These are phyloP conservation scores for Myriosclerotinia scirpicola DNA, from an alignment of 2,329 filamentous ascomycete species.

Conservation along the genomic window DNA sequence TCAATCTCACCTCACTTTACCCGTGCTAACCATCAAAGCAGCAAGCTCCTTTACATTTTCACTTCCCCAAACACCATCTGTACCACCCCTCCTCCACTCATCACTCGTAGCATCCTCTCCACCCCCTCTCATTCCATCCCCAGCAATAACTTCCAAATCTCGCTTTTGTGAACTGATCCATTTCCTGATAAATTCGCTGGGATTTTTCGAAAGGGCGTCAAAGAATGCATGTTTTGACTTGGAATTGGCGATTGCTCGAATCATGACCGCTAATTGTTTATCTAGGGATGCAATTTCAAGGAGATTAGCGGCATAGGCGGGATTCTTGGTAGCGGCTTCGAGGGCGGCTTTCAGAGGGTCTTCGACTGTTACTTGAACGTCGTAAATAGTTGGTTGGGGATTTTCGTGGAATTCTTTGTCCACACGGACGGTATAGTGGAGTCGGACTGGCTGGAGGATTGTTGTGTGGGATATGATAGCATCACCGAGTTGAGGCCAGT, in stretches of 20 bases:
- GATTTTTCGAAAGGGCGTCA: constrained; percentile 74
- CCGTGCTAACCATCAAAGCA: constrained; percentile 51
- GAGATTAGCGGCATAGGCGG: constrained; percentile 69
- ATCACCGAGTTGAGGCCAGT: constrained; percentile 82
- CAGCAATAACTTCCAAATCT: constrained; percentile 41
- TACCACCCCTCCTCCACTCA: constrained; percentile 68
- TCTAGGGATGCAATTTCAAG: constrained; percentile 76
- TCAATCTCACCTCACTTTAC: constrained; percentile 8
- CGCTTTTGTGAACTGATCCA: constrained; percentile 89
- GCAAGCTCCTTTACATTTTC: constrained; percentile 63
- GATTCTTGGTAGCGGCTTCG: constrained; percentile 64
- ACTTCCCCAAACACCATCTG: constrained; percentile 62
- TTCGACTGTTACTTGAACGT: constrained; percentile 80
- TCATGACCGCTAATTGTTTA: constrained; percentile 77
- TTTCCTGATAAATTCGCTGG: constrained; percentile 76
- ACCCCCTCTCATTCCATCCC: constrained; percentile 51
- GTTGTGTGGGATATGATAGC: constrained; percentile 76
- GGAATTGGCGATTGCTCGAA: constrained; percentile 79
- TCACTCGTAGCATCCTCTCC: constrained; percentile 57
- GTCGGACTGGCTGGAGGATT: constrained; percentile 75
- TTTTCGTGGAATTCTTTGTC: constrained; percentile 78
- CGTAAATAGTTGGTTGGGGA: constrained; percentile 81
- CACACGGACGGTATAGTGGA: constrained; percentile 91
- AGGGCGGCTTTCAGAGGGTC: constrained; percentile 74
- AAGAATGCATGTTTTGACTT: constrained; percentile 93